phyloP scores from a whole-genome alignment of 306 rosid species.

The Inga laurina region DNA sequence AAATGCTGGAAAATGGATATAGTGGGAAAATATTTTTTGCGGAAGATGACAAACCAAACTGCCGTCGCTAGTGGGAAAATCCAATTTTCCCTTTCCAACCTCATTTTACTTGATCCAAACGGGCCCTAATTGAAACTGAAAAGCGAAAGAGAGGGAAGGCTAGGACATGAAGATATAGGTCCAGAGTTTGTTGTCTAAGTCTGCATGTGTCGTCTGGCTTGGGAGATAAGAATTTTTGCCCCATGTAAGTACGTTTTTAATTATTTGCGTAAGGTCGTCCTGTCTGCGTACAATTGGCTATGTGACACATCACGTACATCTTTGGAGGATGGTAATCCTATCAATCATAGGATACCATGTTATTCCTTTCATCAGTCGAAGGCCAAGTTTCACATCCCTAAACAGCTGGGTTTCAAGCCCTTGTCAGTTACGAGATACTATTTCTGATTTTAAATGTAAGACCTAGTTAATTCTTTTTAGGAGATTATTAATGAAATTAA shows the following conservation, averaged over 20 bases:
- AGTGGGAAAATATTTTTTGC: too few relatives aligned
- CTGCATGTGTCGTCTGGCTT: neutral
- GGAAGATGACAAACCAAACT: too few relatives aligned
- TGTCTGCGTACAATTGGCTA: neutral
- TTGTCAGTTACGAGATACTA: neutral
- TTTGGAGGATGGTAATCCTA: neutral
- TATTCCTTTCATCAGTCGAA: neutral
- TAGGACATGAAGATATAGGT: neutral
- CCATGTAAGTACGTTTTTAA: neutral
- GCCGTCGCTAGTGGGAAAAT: too few relatives aligned
- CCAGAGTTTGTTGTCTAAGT: neutral
- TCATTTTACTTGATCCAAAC: too few relatives aligned
- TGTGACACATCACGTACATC: neutral
- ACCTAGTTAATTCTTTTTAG: too few relatives aligned
- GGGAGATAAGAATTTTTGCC: neutral
- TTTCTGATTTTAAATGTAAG: too few relatives aligned
- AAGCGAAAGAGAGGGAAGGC: conserved; percentile 30
- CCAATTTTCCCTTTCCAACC: too few relatives aligned
- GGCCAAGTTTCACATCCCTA: neutral
- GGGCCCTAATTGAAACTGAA: conserved; percentile 31
- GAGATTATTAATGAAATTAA: too few relatives aligned
- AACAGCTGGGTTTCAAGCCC: neutral
- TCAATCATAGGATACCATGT: neutral
- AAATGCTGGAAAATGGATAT: too few relatives aligned
- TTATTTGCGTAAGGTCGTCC: neutral